These are phyloP conservation scores for Candida chauliodis DNA, from an alignment of 805 yeast species.

Conservation along the genomic window DNA sequence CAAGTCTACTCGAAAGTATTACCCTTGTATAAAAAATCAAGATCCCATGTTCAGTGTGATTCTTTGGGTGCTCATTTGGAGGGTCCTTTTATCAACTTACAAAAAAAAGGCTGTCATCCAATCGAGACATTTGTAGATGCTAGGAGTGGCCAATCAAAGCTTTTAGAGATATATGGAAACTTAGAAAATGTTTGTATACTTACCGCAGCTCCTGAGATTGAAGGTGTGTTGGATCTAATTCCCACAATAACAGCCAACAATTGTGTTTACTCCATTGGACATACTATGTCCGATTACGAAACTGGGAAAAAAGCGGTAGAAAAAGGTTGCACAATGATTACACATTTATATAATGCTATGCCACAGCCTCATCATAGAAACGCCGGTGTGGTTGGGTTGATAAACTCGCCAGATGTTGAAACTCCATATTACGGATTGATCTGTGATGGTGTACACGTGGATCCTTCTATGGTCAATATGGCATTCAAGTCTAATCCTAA, in stretches of 20 bases:
- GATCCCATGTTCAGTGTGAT: conserved; percentile 34
- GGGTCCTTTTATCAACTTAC: conserved; percentile 52
- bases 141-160: conserved; percentile 22
- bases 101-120: conserved; percentile 52
- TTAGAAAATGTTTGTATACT: conserved; percentile 36
- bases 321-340: conserved; percentile 56
- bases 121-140: conserved; percentile 42
- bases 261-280: conserved; percentile 45
- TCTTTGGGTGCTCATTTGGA: conserved; percentile 58
- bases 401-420: conserved; percentile 25
- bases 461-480: conserved; percentile 47
- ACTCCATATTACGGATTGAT: conserved; percentile 52
- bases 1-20: conserved; percentile 47
- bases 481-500: conserved; percentile 52
- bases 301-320: conserved; percentile 42
- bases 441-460: conserved; percentile 59
- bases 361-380: conserved; percentile 58
- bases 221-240: conserved; percentile 43
- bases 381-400: conserved; percentile 53
- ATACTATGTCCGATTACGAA: conserved; percentile 39
- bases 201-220: conserved; percentile 52
- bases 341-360: conserved; percentile 63
- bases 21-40: conserved; percentile 36
- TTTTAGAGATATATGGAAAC: conserved; percentile 37
- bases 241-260: conserved; percentile 29